Evolutionary conservation across 441 rosid genomes (phyloP).

Genomic region (Erodium trifolium): DNA sequence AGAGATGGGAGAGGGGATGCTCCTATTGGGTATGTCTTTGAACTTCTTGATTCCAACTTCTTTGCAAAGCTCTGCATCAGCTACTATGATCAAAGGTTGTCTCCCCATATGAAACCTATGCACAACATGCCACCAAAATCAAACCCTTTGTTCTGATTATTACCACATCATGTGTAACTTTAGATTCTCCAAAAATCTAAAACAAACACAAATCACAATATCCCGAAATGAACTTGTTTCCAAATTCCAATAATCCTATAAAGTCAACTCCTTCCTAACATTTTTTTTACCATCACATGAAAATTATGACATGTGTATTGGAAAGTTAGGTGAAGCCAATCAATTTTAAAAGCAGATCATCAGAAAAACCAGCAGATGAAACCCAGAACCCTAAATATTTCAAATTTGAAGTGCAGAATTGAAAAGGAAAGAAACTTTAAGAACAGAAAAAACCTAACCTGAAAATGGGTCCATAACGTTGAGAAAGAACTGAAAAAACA

Average conservation of each 20-base stretch:
- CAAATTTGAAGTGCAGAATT: not conserved
- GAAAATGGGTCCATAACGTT: slow-evolving; percentile 77
- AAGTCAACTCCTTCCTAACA: not conserved
- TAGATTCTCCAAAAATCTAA: not conserved
- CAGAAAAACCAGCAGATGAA: not conserved
- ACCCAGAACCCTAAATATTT: slow-evolving; percentile 14
- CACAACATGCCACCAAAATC: slow-evolving; percentile 1
- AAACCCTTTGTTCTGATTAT: not conserved
- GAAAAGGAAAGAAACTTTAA: not conserved
- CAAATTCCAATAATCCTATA: not conserved
- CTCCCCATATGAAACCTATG: slow-evolving; percentile 96
- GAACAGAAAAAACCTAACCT: slow-evolving; percentile 27
- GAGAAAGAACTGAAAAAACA: slow-evolving; percentile 72
- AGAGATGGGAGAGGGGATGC: slow-evolving; percentile 92
- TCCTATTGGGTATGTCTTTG: slow-evolving; percentile 73
- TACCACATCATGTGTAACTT: too few relatives aligned
- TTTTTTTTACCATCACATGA: too few relatives aligned
- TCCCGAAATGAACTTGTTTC: not conserved
- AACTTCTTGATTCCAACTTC: slow-evolving; percentile 89
- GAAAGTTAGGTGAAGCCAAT: too few relatives aligned
- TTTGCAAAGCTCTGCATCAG: slow-evolving; percentile 78
- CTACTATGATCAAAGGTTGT: slow-evolving; percentile 74
- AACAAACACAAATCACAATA: not conserved
- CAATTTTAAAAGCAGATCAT: not conserved
- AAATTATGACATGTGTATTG: too few relatives aligned